These are phyloP conservation scores for Borovskyia barvae DNA, from an alignment of 208 protist species.

Conservation along the genomic window DNA sequence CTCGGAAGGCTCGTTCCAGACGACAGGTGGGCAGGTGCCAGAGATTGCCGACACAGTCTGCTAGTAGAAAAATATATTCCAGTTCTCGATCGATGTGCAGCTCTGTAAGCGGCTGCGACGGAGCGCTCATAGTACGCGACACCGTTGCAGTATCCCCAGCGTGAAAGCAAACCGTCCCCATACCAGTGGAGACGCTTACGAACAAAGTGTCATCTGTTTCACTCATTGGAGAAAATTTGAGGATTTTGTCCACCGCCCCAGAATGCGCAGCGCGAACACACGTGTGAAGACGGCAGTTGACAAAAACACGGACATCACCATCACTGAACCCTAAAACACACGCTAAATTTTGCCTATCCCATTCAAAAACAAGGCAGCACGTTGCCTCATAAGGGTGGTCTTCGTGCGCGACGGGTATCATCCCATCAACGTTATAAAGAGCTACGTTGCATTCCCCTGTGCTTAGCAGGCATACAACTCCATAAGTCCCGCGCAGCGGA, in stretches of 20 bases:
- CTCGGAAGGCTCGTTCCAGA: slow-evolving; percentile 57
- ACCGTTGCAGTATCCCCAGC: slow-evolving; percentile 39
- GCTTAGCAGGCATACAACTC: slow-evolving; percentile 27
- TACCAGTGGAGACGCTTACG: slow-evolving; percentile 49
- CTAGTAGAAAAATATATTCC: slow-evolving; percentile 62
- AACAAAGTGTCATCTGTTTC: slow-evolving; percentile 48
- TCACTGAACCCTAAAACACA: slow-evolving; percentile 45
- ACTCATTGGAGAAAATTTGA: slow-evolving; percentile 22
- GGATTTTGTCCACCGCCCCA: slow-evolving; percentile 32
- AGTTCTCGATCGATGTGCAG: slow-evolving; percentile 44
- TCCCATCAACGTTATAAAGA: slow-evolving; percentile 15
- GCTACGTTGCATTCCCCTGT: slow-evolving; percentile 33
- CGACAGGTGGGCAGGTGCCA: slow-evolving; percentile 80
- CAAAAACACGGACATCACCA: slow-evolving; percentile 44
- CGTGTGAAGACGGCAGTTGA: slow-evolving; percentile 9
- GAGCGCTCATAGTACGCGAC: slow-evolving; percentile 50
- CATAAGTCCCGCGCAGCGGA: slow-evolving; percentile 14
- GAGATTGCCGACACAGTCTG: slow-evolving; percentile 48
- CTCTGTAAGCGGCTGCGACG: slow-evolving; percentile 58
- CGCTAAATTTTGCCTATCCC: neutral
- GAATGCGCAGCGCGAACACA: slow-evolving; percentile 35
- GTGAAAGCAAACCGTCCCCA: slow-evolving; percentile 72
- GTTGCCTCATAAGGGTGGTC: slow-evolving; percentile 32
- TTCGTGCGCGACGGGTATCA: slow-evolving; percentile 25
- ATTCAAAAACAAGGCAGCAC: slow-evolving; percentile 35